Base-by-base conservation (phyloP, 352 stramenopile genomes). In the Globisporangium cederbergense region DNA sequence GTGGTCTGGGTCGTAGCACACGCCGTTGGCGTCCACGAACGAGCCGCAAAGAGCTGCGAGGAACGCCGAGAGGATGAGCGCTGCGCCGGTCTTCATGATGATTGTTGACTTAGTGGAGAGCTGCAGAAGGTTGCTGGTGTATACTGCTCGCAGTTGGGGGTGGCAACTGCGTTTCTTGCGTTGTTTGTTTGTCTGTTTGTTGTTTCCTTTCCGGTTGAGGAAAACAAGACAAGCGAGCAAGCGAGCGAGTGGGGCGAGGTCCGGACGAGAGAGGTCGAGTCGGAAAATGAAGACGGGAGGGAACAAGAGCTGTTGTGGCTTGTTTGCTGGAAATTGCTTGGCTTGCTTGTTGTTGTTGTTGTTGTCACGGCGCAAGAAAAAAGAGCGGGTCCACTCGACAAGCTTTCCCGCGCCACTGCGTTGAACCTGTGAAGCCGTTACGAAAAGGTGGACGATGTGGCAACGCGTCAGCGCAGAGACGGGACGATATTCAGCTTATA, bases 1-100 rank as follows among this genome's bases (percentile, higher is more conserved):
- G 73, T 88, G 81, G 68, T 83, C 70, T 10, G 81, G 79, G 72
- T 91, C 81, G 62, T 82, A 90, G 74, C 81, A 90, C 43, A 90
- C 81, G 42, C 81, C 81, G 47, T 87, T 83, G 52, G 81, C 81
- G 61, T 87, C 68, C 43, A 77, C 78, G 49, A 64, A 56, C 13
- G 65, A 64, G 45, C 67, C 68, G 58, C 78, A 68, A 64, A 75
- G 62, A 54, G 78, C 71, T 20, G 60, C 60, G 60, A 66, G 50
- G 40, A 66, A 60, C 40, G 51, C 25, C 28, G 60, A 66, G 42
- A 66, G 51, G 11, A 66, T 13, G 25, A 66, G 42, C 30, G 60
- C 50, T 1, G 49, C 60, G 30, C 60, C 60, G 11, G 60, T 66
- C 60, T 66, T 66, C 60, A 66, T 66, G 4, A 3, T 54, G 11